Evolutionary conservation across 202 grass and related monocot species (phyloP), one percentile per base, ranked within the genome.

Genomic region (Carex arenaria): DNA sequence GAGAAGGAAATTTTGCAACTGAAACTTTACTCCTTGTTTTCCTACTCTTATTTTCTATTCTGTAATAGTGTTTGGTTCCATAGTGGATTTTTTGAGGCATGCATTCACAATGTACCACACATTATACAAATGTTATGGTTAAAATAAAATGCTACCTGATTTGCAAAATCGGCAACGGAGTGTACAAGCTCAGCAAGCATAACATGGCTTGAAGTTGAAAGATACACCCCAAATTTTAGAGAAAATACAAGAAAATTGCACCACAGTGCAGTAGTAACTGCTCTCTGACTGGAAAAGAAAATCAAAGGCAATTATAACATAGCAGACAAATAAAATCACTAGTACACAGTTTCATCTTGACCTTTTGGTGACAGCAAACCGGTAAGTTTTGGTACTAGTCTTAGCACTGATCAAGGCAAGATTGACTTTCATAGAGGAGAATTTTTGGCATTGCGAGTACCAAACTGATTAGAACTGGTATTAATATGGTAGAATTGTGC

Each of bases 231-330:
- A 81, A 99, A 96, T 83, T 99, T 99, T 7, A 99, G 88, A 45
- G 91, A 96, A 85, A 99, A 96, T 80, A 99, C 96, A 7, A 99
- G 96, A 87, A 99, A 99, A 86, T 99, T 99, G 67, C 96, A 99
- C 89, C 93, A 96, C 61, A 99, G 79, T 86, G 96, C 96, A 7
- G 85, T 99, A 83, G 81, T 96, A 89, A 99, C 96, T 36, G 96
- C 96, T 85, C 89, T 88, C 83, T 99, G 96, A 83, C 93, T 99
- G 91, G 81, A 82, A 55, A 77, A 64, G 84, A 5, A 79, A 83
- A 75, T 61, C 54, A 91, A 75, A 26, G 18, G 40, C 53, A 78
- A 68, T 73, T 15, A 57, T 66, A 36, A 89, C 30, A 79, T 28
- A 22, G n/a, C 85, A 75, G 76, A 56, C 20, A 54, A 67, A 52